These are phyloP conservation scores for Phytophthora niederhauseri DNA, from an alignment of 352 stramenopile species.

Conservation along the genomic window DNA sequence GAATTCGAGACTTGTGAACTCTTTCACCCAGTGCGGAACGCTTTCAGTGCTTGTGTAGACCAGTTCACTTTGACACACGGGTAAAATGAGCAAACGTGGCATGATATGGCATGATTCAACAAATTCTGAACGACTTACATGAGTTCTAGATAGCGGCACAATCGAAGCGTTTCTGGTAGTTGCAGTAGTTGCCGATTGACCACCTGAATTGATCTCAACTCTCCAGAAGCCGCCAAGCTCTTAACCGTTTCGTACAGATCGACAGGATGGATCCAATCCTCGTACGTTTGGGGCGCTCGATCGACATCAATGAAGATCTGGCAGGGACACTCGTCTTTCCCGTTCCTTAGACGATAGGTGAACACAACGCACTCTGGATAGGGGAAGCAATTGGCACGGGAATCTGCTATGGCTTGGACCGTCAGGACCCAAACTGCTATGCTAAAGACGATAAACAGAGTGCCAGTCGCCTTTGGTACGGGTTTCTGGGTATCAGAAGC, in stretches of 20 bases:
- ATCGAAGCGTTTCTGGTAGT: conserved; percentile 28
- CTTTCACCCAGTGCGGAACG: conserved; percentile 16
- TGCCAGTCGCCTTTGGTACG: conserved; percentile 23
- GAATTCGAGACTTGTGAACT: conserved; percentile 24
- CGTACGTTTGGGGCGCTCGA: conserved; percentile 26
- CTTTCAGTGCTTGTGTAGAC: conserved; percentile 27
- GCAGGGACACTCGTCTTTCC: conserved; percentile 20
- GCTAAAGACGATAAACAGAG: conserved; percentile 24
- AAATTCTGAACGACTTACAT: conserved; percentile 25
- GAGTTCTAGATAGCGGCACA: conserved; percentile 16
- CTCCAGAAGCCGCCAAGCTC: conserved; percentile 22
- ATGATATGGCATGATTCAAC: background rate
- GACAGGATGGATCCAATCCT: conserved; percentile 26
- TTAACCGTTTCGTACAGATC: conserved; percentile 24
- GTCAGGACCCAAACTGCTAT: conserved; percentile 24
- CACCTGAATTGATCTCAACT: conserved; percentile 28
- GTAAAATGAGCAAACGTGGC: conserved; percentile 6
- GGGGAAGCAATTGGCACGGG: conserved; percentile 11
- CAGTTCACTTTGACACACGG: background rate
- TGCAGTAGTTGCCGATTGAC: conserved; percentile 30
- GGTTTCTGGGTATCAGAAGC: conserved; percentile 2
- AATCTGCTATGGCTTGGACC: conserved; percentile 21
- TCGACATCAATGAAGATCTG: conserved; percentile 31
- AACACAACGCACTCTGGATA: conserved; percentile 38
- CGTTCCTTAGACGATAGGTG: conserved; percentile 19